Conservation (phyloP, 352 stramenopile species). For the Pythium aphanidermatum region DNA sequence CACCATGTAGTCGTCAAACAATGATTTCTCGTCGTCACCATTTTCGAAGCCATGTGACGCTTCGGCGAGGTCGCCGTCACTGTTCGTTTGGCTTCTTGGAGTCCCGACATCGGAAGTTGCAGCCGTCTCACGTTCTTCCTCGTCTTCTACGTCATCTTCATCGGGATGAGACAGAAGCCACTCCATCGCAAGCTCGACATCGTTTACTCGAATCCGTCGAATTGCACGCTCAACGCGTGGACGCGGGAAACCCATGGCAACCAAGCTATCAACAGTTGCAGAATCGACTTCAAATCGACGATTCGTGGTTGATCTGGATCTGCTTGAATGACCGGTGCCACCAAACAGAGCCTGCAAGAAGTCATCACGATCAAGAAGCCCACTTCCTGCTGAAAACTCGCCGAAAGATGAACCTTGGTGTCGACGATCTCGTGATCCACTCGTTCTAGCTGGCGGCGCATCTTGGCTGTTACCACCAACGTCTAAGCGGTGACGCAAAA, state of each 20-base stretch:
- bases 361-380: slow-evolving; percentile 17
- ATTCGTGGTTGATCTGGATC: slow-evolving; percentile 4
- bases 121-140: slow-evolving; percentile 22
- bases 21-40: slow-evolving; percentile 36
- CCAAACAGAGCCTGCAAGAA: slow-evolving; percentile 44
- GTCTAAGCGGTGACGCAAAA: slow-evolving; percentile 76
- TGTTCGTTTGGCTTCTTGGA: background rate
- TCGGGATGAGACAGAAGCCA: slow-evolving; percentile 92
- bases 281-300: slow-evolving; percentile 86
- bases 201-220: slow-evolving; percentile 84
- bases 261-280: slow-evolving; percentile 87
- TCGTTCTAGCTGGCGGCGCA: background rate
- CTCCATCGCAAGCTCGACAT: slow-evolving; percentile 95
- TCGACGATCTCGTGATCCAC: slow-evolving; percentile 6
- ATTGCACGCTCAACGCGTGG: slow-evolving; percentile 89
- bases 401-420: too few relatives aligned
- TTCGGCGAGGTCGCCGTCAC: background rate
- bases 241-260: slow-evolving; percentile 94
- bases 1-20: slow-evolving; percentile 43
- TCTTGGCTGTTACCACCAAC: slow-evolving; percentile 24
- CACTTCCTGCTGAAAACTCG: slow-evolving; percentile 9
- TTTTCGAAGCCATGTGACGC: slow-evolving; percentile 18
- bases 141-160: slow-evolving; percentile 26
- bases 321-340: slow-evolving; percentile 10
- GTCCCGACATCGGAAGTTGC: background rate